A percentile compares a stretch with the other conserved stretches of the same genome.
Conservation (phyloP, 495 filamentous ascomycete species). For the Penicillium lagena region DNA sequence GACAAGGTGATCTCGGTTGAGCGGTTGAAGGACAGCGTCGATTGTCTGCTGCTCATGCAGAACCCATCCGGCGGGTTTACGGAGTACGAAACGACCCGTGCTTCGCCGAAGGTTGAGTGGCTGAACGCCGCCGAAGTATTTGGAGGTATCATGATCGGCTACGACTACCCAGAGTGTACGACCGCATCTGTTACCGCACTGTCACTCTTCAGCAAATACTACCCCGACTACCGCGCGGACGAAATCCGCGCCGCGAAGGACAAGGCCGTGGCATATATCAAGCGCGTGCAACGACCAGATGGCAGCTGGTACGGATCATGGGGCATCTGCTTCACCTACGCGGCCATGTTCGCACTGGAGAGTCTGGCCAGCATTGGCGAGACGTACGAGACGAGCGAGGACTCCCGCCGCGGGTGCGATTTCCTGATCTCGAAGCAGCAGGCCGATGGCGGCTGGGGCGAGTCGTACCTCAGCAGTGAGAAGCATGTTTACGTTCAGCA, state of each 20-base stretch:
- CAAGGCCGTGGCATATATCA: constrained; percentile 73
- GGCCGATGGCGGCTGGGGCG: constrained; percentile 92
- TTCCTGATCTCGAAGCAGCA: constrained; percentile 80
- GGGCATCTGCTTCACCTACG: constrained; percentile 98
- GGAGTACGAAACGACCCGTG: constrained; percentile 81
- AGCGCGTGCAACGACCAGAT: constrained; percentile 67
- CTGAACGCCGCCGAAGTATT: constrained; percentile 97
- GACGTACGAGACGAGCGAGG: constrained; percentile 64
- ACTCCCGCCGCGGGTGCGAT: constrained; percentile 68
- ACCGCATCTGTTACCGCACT: constrained; percentile 91
- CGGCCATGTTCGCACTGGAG: constrained; percentile 90
- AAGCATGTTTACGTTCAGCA: constrained; percentile 56
- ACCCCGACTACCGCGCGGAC: constrained; percentile 68
- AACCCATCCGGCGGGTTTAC: constrained; percentile 84
- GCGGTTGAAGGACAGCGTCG: constrained; percentile 77
- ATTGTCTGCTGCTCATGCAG: constrained; percentile 88
- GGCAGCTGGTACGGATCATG: constrained; percentile 95
- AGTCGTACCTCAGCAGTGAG: constrained; percentile 75
- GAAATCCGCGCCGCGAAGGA: constrained; percentile 70
- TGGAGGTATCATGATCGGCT: constrained; percentile 95
- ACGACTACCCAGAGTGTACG: constrained; percentile 96
- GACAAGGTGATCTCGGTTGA: constrained; percentile 66
- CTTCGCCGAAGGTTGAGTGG: constrained; percentile 67
- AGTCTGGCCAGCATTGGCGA: constrained; percentile 77
- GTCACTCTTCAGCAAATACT: constrained; percentile 70